Conservation (phyloP, 2,329 filamentous ascomycete species). For the Cylindrodendrum hubeiense region DNA sequence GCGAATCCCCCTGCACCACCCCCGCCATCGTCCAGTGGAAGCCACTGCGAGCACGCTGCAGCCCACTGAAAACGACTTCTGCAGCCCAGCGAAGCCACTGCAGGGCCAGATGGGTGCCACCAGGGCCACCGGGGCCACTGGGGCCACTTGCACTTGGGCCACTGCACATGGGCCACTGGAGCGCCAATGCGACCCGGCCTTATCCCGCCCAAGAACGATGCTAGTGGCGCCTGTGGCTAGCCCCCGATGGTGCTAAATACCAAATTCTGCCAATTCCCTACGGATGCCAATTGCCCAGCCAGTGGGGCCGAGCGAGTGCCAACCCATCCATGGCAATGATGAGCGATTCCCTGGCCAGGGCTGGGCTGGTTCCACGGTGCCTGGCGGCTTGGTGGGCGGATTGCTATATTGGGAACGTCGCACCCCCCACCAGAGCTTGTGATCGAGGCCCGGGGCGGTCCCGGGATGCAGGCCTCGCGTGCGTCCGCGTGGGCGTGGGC, state of each 20-base stretch:
- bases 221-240: background rate
- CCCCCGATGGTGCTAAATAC: conserved; percentile 5
- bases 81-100: conserved; percentile 9
- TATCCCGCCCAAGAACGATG: conserved; percentile 7
- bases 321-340: conserved; percentile 11
- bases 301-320: conserved; percentile 16
- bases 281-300: conserved; percentile 16
- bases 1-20: conserved; percentile 7
- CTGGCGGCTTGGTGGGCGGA: background rate
- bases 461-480: conserved; percentile 3
- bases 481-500: background rate
- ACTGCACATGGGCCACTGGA: conserved; percentile 4
- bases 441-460: background rate
- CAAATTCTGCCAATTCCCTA: background rate
- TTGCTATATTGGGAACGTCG: conserved; percentile 24
- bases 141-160: background rate
- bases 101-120: conserved; percentile 13
- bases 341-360: background rate
- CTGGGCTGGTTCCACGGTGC: background rate
- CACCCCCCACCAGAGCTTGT: background rate
- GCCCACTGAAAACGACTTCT: background rate
- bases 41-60: no score
- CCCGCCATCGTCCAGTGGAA: background rate
- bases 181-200: conserved; percentile 1
- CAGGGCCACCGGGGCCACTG: background rate